A percentile compares a stretch with the other conserved stretches of the same genome.
These are phyloP conservation scores for Tylopilus vinaceipallidus DNA, from an alignment of 768 basidiomycete species.

Conservation along the genomic window DNA sequence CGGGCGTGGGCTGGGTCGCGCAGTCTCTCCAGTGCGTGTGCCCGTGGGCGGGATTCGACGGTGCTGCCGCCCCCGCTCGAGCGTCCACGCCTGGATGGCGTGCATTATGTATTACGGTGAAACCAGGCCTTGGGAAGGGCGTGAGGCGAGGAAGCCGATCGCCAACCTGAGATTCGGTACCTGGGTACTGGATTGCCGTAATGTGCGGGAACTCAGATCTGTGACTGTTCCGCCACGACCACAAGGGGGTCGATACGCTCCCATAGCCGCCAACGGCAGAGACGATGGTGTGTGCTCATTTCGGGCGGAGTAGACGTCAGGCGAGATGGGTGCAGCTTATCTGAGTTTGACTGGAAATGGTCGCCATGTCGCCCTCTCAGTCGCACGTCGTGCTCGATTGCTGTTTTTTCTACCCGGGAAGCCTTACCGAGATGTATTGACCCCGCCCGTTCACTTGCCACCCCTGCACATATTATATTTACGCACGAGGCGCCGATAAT, in stretches of 20 bases:
- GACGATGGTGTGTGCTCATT: not conserved
- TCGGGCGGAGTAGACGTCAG: constrained; percentile 18
- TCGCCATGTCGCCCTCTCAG: constrained; percentile 12
- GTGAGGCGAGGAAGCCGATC: constrained; percentile 19
- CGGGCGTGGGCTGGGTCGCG: no score
- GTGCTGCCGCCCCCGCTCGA: no score
- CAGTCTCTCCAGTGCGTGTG: no score
- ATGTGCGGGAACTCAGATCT: constrained; percentile 18
- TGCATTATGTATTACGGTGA: constrained; percentile 15
- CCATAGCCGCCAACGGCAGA: not conserved
- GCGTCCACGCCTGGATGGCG: no score
- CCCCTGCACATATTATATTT: constrained; percentile 28
- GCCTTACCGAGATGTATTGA: constrained; percentile 33
- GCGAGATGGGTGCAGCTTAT: constrained; percentile 16
- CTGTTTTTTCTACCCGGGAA: constrained; percentile 23
- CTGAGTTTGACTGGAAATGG: constrained; percentile 21
- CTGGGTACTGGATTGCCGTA: constrained; percentile 29
- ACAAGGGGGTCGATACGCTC: constrained; percentile 10
- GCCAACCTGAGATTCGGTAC: constrained; percentile 24
- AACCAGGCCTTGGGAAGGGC: not conserved
- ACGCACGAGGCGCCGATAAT: constrained; percentile 33
- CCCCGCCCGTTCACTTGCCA: constrained; percentile 25
- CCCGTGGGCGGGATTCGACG: no score
- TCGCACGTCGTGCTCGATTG: constrained; percentile 23
- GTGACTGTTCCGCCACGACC: constrained; percentile 19